Percentiles rank a stretch among this genome's conserved stretches.
phyloP scores from a whole-genome alignment of 345 rosid species.

The Gossypium ekmanianum region DNA sequence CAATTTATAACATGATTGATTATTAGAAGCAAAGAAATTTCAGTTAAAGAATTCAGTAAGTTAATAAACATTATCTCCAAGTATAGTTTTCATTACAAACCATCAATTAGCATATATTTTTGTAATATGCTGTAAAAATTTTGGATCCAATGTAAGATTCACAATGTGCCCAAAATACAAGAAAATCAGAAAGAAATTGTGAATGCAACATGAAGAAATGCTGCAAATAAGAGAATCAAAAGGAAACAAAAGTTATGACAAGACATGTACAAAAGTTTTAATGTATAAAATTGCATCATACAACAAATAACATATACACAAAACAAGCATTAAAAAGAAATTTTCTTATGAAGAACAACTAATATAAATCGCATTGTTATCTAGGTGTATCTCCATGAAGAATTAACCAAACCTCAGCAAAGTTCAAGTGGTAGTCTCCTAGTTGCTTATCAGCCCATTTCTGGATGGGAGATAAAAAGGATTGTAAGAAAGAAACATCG shows the following conservation, averaged over 20 bases:
- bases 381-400: not conserved
- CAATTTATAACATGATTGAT: not conserved
- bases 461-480: slow-evolving; percentile 80
- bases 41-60: not conserved
- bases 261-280: not conserved
- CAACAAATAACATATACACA: not conserved
- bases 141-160: not conserved
- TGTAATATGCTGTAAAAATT: not conserved
- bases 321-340: not conserved
- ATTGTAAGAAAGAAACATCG: slow-evolving; percentile 63
- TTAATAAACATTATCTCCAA: not conserved
- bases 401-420: slow-evolving; percentile 64
- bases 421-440: slow-evolving; percentile 85
- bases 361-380: not conserved
- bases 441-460: slow-evolving; percentile 89
- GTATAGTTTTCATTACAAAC: not conserved
- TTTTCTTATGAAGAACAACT: slow-evolving; percentile 6
- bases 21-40: not conserved
- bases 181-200: slow-evolving; percentile 1
- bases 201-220: not conserved
- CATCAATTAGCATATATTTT: slow-evolving; percentile 5
- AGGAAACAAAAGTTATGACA: not conserved
- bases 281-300: not conserved
- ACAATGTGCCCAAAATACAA: not conserved
- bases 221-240: not conserved